phyloP scores from a whole-genome alignment of 1,139 yeast genomes.

The Debaryomycetaceae sp. region DNA sequence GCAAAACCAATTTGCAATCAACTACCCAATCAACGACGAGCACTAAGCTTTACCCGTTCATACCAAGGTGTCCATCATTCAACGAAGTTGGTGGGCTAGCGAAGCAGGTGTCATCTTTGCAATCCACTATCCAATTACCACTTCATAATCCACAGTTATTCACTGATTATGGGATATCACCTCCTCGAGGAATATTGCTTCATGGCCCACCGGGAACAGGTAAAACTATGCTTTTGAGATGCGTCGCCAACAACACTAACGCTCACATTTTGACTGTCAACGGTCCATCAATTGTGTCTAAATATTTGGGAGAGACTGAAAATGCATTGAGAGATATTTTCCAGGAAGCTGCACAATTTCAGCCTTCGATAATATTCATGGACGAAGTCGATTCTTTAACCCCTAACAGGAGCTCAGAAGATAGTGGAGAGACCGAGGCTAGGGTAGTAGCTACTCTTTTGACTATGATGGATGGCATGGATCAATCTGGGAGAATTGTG shows the following conservation, averaged over 20 bases:
- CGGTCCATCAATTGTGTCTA: slow-evolving; percentile 90
- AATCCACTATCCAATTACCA: slow-evolving; percentile 76
- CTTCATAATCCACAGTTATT: slow-evolving; percentile 74
- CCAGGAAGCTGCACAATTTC: slow-evolving; percentile 76
- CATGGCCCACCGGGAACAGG: slow-evolving; percentile 99
- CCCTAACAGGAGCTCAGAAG: slow-evolving; percentile 78
- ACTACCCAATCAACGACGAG: slow-evolving; percentile 16
- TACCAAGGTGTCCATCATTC: slow-evolving; percentile 43
- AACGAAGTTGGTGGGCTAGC: slow-evolving; percentile 73
- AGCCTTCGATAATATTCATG: slow-evolving; percentile 82
- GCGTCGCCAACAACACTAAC: slow-evolving; percentile 66
- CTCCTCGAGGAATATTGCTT: slow-evolving; percentile 84
- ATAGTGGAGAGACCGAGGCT: slow-evolving; percentile 83
- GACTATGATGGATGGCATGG: slow-evolving; percentile 89
- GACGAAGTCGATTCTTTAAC: slow-evolving; percentile 93
- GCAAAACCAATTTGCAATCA: slow-evolving; percentile 26
- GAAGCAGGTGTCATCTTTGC: slow-evolving; percentile 57
- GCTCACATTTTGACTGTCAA: slow-evolving; percentile 84
- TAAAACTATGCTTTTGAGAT: slow-evolving; percentile 80
- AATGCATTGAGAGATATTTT: slow-evolving; percentile 76
- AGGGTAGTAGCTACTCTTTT: slow-evolving; percentile 85
- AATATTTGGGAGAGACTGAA: slow-evolving; percentile 92
- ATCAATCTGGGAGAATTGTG: slow-evolving; percentile 64
- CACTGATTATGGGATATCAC: slow-evolving; percentile 79
- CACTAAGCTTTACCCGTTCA: slow-evolving; percentile 30